Percentiles rank a stretch among this genome's conserved stretches.
These are phyloP conservation scores for Plasmodium adleri DNA, from an alignment of 169 alveolate genomes.

Conservation along the genomic window DNA sequence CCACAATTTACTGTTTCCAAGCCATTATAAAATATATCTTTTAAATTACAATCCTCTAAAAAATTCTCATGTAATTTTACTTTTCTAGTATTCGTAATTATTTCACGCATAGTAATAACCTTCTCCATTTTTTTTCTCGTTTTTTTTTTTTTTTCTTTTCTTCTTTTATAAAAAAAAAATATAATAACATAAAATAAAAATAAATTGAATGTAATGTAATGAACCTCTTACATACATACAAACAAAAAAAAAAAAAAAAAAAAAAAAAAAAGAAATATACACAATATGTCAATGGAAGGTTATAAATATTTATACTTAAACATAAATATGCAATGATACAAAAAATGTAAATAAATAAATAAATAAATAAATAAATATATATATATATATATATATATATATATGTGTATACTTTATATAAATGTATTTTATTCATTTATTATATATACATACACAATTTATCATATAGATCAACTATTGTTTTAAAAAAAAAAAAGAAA, in stretches of 20 bases:
- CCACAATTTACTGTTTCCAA: constrained; percentile 69
- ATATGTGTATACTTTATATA: no score
- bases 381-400: no score
- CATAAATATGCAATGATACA: no score
- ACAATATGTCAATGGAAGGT: no score
- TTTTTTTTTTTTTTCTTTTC: not conserved
- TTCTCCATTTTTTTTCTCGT: constrained; percentile 56
- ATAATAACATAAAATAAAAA: not conserved
- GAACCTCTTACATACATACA: no score
- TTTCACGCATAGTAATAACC: constrained; percentile 70
- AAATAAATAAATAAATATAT: no score
- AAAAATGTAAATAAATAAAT: no score
- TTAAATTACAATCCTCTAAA: constrained; percentile 71
- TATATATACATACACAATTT: no score
- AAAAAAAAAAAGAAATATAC: not conserved
- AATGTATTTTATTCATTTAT: no score
- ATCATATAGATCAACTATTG: no score
- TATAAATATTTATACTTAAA: no score
- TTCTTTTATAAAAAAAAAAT: not conserved
- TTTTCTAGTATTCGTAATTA: constrained; percentile 65
- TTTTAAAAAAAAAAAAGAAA: no score
- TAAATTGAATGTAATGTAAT: not conserved
- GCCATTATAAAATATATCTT: constrained; percentile 66
- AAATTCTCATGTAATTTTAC: constrained; percentile 74
- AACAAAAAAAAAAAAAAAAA: not conserved